Conservation (phyloP, 129 eudicot genomes). For the Gnaphalium uliginosum region DNA sequence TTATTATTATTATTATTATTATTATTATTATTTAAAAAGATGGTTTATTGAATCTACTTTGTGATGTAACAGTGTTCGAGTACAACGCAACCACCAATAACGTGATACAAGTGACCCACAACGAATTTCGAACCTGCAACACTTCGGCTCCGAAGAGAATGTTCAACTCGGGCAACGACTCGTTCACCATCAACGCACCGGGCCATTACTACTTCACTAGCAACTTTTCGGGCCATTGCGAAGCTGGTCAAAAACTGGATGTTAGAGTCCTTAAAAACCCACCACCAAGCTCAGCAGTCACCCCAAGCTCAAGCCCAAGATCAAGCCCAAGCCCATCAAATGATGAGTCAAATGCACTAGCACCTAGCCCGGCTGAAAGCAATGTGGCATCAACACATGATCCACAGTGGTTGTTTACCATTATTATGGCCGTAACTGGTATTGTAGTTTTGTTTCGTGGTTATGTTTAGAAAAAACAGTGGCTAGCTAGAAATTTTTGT, state of each 20-base stretch:
- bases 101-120: constrained; percentile 53
- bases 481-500: constrained; percentile 5
- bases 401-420: constrained; percentile 32
- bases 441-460: constrained; percentile 14
- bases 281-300: too few species aligned
- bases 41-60: not conserved
- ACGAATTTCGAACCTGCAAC: constrained; percentile 49
- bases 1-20: too few species aligned
- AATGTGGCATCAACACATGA: constrained; percentile 12
- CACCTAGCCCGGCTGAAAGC: constrained; percentile 35
- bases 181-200: constrained; percentile 37
- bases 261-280: constrained; percentile 39
- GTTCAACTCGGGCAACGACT: constrained; percentile 51
- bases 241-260: constrained; percentile 58
- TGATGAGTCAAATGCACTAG: not conserved
- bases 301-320: not conserved
- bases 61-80: constrained; percentile 45
- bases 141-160: constrained; percentile 34
- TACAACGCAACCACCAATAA: constrained; percentile 47
- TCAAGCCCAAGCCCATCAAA: constrained; percentile 23
- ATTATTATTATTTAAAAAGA: too few species aligned
- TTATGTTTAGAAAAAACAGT: constrained; percentile 20
- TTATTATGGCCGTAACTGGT: constrained; percentile 24
- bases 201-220: constrained; percentile 68
- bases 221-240: constrained; percentile 51